phyloP scores from a whole-genome alignment of 1,284 basidiomycete species.

The Tausonia pullulans region DNA sequence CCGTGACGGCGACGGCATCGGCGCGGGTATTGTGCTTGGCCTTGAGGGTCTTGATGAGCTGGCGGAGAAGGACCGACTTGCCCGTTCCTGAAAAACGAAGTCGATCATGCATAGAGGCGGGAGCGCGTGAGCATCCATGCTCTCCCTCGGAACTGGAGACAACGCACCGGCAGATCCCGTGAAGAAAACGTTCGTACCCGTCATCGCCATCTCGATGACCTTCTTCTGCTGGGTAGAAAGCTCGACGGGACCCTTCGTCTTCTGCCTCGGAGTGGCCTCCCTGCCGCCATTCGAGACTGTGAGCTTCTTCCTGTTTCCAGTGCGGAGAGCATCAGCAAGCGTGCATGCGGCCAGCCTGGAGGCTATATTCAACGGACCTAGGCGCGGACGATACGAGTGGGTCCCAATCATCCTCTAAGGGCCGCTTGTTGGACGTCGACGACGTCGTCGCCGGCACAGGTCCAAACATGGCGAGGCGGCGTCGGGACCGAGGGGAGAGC shows the following conservation, averaged over 20 bases:
- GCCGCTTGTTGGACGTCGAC: not conserved
- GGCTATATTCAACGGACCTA: not conserved
- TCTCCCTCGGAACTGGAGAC: not conserved
- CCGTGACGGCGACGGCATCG: conserved; percentile 60
- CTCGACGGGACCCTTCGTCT: conserved; percentile 28
- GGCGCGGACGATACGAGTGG: not conserved
- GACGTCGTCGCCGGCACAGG: not conserved
- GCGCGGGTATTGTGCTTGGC: conserved; percentile 42
- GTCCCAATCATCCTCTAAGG: not conserved
- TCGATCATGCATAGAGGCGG: not conserved
- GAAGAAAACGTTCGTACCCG: conserved; percentile 78
- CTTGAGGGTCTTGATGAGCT: conserved; percentile 61
- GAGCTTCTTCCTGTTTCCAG: not conserved
- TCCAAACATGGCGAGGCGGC: not conserved
- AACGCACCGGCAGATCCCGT: conserved; percentile 86
- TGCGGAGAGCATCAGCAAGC: not conserved
- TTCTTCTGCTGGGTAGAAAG: conserved; percentile 74
- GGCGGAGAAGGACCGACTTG: conserved; percentile 84
- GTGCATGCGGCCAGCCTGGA: not conserved
- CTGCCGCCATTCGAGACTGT: too few species aligned
- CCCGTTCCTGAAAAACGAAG: conserved; percentile 56
- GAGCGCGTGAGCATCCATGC: not conserved
- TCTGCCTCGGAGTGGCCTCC: not conserved
- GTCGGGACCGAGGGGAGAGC: not conserved
- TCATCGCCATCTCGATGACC: conserved; percentile 60